phyloP scores from a whole-genome alignment of 352 stramenopile genomes.

The Phytopythium mirpurense region DNA sequence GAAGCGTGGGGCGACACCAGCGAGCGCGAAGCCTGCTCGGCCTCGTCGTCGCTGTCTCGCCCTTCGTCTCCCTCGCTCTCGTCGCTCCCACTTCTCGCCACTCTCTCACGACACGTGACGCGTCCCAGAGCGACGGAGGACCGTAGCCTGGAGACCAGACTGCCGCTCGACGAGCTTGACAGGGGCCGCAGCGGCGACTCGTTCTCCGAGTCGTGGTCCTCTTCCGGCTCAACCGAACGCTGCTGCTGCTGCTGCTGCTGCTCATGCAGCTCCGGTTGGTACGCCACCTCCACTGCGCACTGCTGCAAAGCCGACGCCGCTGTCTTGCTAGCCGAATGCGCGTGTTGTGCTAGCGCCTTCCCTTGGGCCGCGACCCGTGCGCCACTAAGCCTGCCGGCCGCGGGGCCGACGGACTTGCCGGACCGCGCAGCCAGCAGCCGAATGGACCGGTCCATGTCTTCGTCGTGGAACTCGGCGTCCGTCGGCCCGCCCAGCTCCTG shows the following conservation, averaged over 20 bases:
- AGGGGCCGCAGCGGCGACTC: constrained; percentile 7
- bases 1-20: background rate
- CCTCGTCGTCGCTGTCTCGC: background rate
- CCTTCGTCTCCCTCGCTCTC: constrained; percentile 3
- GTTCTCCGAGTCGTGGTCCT: background rate
- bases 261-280: background rate
- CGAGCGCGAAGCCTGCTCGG: background rate
- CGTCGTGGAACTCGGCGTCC: constrained; percentile 30
- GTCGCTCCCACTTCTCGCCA: constrained; percentile 5
- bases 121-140: constrained; percentile 39
- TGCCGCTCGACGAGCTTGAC: constrained; percentile 15
- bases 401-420: background rate
- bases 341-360: background rate
- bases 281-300: background rate
- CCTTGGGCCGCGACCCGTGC: background rate
- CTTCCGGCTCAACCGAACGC: background rate
- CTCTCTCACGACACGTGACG: constrained; percentile 9
- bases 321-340: background rate
- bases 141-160: constrained; percentile 50
- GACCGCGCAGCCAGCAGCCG: background rate
- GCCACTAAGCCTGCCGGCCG: background rate
- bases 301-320: background rate
- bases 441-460: constrained; percentile 11
- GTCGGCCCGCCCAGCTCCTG: constrained; percentile 62
- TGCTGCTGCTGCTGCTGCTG: background rate